Percentiles rank a stretch among this genome's conserved stretches.
Conservation (phyloP, 179 eudicot genomes). For the Beta macrorhiza region DNA sequence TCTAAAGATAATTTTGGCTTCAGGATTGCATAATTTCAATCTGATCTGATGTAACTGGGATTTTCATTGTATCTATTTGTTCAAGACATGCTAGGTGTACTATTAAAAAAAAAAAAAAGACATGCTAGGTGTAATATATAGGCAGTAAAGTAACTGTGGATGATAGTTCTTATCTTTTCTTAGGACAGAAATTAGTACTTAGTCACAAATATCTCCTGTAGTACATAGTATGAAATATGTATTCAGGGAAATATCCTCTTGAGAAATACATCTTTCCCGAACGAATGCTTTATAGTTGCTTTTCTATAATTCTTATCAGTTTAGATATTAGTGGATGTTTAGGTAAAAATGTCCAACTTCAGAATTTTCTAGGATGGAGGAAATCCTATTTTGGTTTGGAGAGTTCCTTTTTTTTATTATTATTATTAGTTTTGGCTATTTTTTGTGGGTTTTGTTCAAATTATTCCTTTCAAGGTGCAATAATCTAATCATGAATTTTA, state of each 20-base stretch:
- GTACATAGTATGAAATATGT: too few relatives aligned
- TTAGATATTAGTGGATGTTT: not conserved
- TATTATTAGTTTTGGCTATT: not conserved
- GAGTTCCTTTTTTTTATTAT: not conserved
- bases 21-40: not conserved
- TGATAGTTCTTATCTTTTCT: not conserved
- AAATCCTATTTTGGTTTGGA: not conserved
- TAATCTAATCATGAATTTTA: not conserved
- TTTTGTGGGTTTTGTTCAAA: not conserved
- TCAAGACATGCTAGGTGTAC: not conserved
- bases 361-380: not conserved
- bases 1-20: not conserved
- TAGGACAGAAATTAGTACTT: not conserved
- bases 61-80: not conserved
- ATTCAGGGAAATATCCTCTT: too few relatives aligned
- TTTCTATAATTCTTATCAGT: not conserved
- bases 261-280: too few relatives aligned
- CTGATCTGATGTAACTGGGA: not conserved
- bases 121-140: not conserved
- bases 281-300: too few relatives aligned
- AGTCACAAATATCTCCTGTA: too few relatives aligned
- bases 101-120: not conserved
- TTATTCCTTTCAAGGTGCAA: not conserved
- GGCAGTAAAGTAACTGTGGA: not conserved
- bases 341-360: not conserved